Evolutionary conservation across 2,329 filamentous ascomycete species (phyloP).

Genomic region (Fonsecaea erecta): DNA sequence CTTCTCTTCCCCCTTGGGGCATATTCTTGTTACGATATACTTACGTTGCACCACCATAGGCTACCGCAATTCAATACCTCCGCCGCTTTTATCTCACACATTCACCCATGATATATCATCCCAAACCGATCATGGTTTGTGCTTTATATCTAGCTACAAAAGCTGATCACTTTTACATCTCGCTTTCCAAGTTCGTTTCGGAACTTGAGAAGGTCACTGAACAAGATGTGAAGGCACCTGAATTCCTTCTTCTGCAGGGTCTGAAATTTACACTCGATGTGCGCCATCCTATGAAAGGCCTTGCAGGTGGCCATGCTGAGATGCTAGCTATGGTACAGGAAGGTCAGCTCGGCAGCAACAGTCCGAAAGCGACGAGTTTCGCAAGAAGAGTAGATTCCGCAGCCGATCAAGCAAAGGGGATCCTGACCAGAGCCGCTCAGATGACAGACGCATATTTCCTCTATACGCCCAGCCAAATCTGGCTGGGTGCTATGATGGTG

Average conservation of each 20-base stretch:
- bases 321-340: conserved; percentile 67
- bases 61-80: conserved; percentile 86
- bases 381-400: conserved; percentile 62
- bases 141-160: conserved; percentile 93
- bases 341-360: conserved; percentile 43
- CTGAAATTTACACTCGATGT: conserved; percentile 94
- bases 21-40: too few species aligned
- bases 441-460: conserved; percentile 97
- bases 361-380: conserved; percentile 13
- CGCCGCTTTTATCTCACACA: conserved; percentile 95
- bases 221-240: conserved; percentile 84
- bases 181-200: conserved; percentile 68
- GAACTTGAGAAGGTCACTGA: conserved; percentile 72
- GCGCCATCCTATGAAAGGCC: conserved; percentile 82
- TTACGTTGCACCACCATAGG: conserved; percentile 48
- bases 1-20: too few species aligned
- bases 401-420: conserved; percentile 72
- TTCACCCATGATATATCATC: conserved; percentile 94
- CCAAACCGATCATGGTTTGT: conserved; percentile 84
- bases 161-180: conserved; percentile 81
- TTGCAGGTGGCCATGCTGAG: conserved; percentile 86
- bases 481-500: conserved; percentile 78
- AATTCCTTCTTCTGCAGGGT: conserved; percentile 90
- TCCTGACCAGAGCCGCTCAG: conserved; percentile 77
- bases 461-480: conserved; percentile 92